Conservation (phyloP, 2,329 filamentous ascomycete species). For the Lachnellula hyalina region DNA sequence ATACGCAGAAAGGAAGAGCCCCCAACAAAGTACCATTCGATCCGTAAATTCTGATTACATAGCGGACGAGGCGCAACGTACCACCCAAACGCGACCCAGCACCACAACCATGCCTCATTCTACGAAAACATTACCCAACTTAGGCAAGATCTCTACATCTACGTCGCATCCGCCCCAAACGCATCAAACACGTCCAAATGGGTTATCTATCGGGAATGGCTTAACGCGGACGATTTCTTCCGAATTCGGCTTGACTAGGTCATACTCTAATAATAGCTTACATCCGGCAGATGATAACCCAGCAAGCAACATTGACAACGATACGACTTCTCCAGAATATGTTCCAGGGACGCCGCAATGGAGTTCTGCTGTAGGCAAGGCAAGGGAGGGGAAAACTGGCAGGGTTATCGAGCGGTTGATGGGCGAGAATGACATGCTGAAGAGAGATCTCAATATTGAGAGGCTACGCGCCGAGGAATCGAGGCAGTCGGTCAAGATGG, state of each 20-base stretch:
- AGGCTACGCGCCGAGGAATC: slow-evolving; percentile 62
- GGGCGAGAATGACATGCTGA: slow-evolving; percentile 72
- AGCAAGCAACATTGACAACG: slow-evolving; percentile 1
- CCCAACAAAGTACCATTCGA: slow-evolving; percentile 23
- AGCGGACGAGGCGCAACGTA: slow-evolving; percentile 7
- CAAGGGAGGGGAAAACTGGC: slow-evolving; percentile 67
- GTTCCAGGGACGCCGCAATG: slow-evolving; percentile 34
- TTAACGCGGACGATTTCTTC: slow-evolving; percentile 26
- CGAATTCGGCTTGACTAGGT: slow-evolving; percentile 27
- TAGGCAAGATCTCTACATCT: slow-evolving; percentile 5
- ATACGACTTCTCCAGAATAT: not conserved
- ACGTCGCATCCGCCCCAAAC: slow-evolving; percentile 19
- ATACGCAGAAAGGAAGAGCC: slow-evolving; percentile 8
- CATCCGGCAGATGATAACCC: slow-evolving; percentile 16
- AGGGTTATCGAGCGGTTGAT: slow-evolving; percentile 77
- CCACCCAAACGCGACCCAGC: too few species aligned
- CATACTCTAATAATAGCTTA: slow-evolving; percentile 17
- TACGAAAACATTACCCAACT: slow-evolving; percentile 13
- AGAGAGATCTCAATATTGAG: slow-evolving; percentile 66
- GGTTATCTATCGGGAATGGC: slow-evolving; percentile 12
- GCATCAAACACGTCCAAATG: slow-evolving; percentile 18
- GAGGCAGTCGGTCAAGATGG: slow-evolving; percentile 60
- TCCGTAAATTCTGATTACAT: slow-evolving; percentile 24
- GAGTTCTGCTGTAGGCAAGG: slow-evolving; percentile 65
- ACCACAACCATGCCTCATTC: slow-evolving; percentile 16